Conservation (phyloP, 345 rosid species). For the Salix udensis region DNA sequence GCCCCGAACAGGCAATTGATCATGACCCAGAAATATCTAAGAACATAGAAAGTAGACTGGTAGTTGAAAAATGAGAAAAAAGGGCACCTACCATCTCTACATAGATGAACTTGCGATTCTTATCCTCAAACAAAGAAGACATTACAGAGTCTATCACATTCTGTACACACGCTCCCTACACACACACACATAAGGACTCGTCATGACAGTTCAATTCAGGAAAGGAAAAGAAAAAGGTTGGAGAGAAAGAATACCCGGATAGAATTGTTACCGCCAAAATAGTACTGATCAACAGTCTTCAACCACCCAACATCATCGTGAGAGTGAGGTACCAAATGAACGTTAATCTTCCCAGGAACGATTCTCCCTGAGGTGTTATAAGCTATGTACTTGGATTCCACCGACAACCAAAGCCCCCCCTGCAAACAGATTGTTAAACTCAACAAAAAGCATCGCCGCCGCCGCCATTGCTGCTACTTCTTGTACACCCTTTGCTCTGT, state of each 20-base stretch:
- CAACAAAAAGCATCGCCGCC: too few relatives aligned
- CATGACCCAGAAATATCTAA: background rate
- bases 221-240: background rate
- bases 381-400: conserved; percentile 49
- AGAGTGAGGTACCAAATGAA: conserved; percentile 92
- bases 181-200: background rate
- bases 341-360: conserved; percentile 69
- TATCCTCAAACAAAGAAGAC: conserved; percentile 71
- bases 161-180: conserved; percentile 85
- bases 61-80: background rate
- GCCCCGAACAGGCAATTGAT: background rate
- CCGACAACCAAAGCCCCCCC: conserved; percentile 12
- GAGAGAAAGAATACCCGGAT: conserved; percentile 50
- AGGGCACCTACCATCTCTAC: conserved; percentile 60
- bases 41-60: background rate
- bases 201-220: background rate
- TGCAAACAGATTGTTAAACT: conserved; percentile 11
- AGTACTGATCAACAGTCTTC: conserved; percentile 96
- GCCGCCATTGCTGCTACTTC: too few relatives aligned
- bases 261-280: conserved; percentile 79
- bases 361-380: conserved; percentile 60
- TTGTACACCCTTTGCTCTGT: too few relatives aligned
- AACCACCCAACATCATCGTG: conserved; percentile 98
- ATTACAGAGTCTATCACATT: conserved; percentile 86
- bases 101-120: conserved; percentile 84